A percentile compares a stretch with the other conserved stretches of the same genome.
Conservation (phyloP, 768 basidiomycete genomes). For the Tephrocybe sp. region DNA sequence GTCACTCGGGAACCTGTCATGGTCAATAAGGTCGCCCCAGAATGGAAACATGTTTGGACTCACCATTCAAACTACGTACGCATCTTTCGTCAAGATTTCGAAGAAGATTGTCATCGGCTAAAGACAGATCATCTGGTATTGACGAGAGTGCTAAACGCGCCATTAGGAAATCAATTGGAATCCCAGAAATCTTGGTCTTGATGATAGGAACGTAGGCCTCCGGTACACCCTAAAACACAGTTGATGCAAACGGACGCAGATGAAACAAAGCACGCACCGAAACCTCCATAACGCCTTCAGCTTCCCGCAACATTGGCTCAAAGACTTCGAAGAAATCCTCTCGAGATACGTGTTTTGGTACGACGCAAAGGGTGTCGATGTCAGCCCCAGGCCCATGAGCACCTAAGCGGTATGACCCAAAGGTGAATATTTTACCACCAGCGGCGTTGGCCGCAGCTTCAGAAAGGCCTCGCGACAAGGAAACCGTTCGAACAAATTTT, state of each 20-base stretch:
- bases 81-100: conserved; percentile 93
- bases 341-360: conserved; percentile 92
- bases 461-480: conserved; percentile 77
- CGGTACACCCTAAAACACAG: conserved; percentile 74
- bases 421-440: conserved; percentile 98
- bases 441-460: conserved; percentile 86
- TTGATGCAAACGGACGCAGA: not conserved
- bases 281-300: conserved; percentile 85
- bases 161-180: conserved; percentile 93
- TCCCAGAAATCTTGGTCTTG: conserved; percentile 86
- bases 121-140: conserved; percentile 89
- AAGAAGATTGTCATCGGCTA: conserved; percentile 89
- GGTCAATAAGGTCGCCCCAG: not conserved
- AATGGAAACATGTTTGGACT: conserved; percentile 9
- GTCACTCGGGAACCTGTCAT: conserved; percentile 86
- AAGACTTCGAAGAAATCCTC: conserved; percentile 96
- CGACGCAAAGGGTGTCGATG: conserved; percentile 98
- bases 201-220: conserved; percentile 97
- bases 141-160: conserved; percentile 83
- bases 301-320: conserved; percentile 80
- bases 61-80: conserved; percentile 92
- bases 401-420: conserved; percentile 96
- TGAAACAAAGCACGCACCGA: conserved; percentile 58
- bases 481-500: conserved; percentile 86
- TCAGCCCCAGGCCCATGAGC: conserved; percentile 95